phyloP scores from a whole-genome alignment of 495 filamentous ascomycete genomes.

The Aspergillus panamensis region DNA sequence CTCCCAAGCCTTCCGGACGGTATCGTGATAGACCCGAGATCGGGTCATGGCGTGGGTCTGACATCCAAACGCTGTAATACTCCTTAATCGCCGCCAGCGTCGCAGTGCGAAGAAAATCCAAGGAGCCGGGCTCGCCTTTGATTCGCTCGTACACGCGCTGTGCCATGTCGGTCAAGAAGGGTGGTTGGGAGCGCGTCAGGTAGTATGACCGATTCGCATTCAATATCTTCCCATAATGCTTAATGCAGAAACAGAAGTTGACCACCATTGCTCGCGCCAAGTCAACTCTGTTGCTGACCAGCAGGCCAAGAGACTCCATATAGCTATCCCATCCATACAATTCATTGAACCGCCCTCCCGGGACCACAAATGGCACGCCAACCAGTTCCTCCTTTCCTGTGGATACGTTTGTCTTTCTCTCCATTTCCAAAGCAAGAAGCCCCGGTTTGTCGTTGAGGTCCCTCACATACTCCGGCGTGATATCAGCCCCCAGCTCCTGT shows the following conservation, averaged over 20 bases:
- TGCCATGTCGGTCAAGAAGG: slow-evolving; percentile 97
- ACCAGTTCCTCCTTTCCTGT: slow-evolving; percentile 62
- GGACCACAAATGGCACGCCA: slow-evolving; percentile 94
- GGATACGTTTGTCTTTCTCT: slow-evolving; percentile 58
- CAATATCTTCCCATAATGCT: slow-evolving; percentile 96
- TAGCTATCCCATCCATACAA: slow-evolving; percentile 97
- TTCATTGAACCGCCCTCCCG: slow-evolving; percentile 95
- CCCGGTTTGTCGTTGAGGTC: slow-evolving; percentile 81
- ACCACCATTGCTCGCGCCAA: slow-evolving; percentile 88
- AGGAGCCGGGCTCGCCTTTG: slow-evolving; percentile 67
- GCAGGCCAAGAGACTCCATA: slow-evolving; percentile 86
- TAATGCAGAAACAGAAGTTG: slow-evolving; percentile 97
- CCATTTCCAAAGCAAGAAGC: slow-evolving; percentile 85
- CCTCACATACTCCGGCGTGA: slow-evolving; percentile 71
- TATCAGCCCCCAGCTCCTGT: slow-evolving; percentile 61
- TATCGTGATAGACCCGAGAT: slow-evolving; percentile 85
- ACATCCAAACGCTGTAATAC: slow-evolving; percentile 88
- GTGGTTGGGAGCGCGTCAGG: slow-evolving; percentile 86
- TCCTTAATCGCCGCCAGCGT: slow-evolving; percentile 94
- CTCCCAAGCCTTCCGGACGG: slow-evolving; percentile 79
- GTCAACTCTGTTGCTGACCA: slow-evolving; percentile 75
- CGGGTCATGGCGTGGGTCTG: slow-evolving; percentile 72
- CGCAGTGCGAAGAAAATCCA: slow-evolving; percentile 72
- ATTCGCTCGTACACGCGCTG: slow-evolving; percentile 85
- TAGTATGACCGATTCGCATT: slow-evolving; percentile 98